Conservation (phyloP, 345 rosid genomes). For the Corchorus olitorius region DNA sequence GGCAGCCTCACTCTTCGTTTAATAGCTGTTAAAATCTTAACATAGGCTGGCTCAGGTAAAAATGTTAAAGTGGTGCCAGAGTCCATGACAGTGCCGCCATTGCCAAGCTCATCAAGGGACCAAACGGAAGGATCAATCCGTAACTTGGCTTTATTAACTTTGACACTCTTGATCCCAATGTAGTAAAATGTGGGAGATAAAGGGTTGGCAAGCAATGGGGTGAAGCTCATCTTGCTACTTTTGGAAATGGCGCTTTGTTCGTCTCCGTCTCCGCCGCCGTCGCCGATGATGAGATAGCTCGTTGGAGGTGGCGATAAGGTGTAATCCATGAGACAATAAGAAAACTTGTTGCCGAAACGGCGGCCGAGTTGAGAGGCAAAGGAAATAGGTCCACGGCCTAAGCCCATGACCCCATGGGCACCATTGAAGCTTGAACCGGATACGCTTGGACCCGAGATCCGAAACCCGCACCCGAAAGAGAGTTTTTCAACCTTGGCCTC, state of each 20-base stretch:
- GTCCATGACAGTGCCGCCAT: conserved; percentile 87
- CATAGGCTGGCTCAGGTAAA: conserved; percentile 57
- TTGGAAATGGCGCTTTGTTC: conserved; percentile 17
- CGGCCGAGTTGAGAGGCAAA: conserved; percentile 82
- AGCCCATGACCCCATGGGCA: conserved; percentile 90
- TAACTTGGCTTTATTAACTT: conserved; percentile 47
- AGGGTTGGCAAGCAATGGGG: conserved; percentile 63
- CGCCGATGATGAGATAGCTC: conserved; percentile 72
- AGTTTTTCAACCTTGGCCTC: conserved; percentile 42
- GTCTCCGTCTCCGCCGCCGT: conserved; percentile 36
- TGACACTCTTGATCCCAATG: conserved; percentile 48
- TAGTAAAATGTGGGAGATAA: conserved; percentile 77
- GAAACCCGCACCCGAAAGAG: conserved; percentile 84
- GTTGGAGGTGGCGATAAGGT: conserved; percentile 82
- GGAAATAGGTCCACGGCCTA: conserved; percentile 81
- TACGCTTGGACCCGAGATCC: conserved; percentile 63
- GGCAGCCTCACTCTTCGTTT: conserved; percentile 51
- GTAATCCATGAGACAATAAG: conserved; percentile 84
- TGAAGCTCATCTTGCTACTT: conserved; percentile 40
- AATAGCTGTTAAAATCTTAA: conserved; percentile 43
- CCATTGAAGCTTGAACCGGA: conserved; percentile 71
- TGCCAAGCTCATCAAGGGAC: conserved; percentile 66
- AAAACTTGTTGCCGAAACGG: conserved; percentile 72
- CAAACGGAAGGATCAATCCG: conserved; percentile 69
- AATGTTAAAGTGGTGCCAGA: conserved; percentile 79